Conservation (phyloP, 1,139 yeast species). For the Zygotorulaspora mrakii region DNA sequence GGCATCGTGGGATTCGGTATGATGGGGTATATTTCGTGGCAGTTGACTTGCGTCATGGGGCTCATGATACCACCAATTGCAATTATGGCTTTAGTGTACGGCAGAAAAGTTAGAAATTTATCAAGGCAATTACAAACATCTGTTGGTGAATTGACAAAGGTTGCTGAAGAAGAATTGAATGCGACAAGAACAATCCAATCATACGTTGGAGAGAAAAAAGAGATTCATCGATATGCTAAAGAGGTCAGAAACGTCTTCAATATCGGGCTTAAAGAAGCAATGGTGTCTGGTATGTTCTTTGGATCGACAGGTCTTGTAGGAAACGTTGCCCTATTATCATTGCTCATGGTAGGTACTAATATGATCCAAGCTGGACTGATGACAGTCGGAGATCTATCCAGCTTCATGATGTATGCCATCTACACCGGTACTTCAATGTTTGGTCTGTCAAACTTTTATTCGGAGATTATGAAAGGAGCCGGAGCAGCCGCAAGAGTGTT, state of each 20-base stretch:
- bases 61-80: slow-evolving; percentile 82
- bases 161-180: slow-evolving; percentile 88
- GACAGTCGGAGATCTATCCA: slow-evolving; percentile 84
- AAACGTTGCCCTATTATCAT: slow-evolving; percentile 69
- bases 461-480: slow-evolving; percentile 93
- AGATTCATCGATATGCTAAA: slow-evolving; percentile 56
- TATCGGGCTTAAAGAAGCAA: slow-evolving; percentile 78
- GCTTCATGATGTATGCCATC: slow-evolving; percentile 93
- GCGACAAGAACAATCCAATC: slow-evolving; percentile 85
- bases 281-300: slow-evolving; percentile 69
- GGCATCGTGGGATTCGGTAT: slow-evolving; percentile 81
- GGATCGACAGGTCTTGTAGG: slow-evolving; percentile 84
- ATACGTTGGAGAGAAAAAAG: slow-evolving; percentile 76
- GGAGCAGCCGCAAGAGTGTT: slow-evolving; percentile 94
- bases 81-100: slow-evolving; percentile 74
- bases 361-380: slow-evolving; percentile 70
- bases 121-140: slow-evolving; percentile 80
- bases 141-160: slow-evolving; percentile 82
- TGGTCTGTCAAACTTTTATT: slow-evolving; percentile 86
- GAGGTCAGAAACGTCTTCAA: slow-evolving; percentile 72
- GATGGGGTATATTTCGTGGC: slow-evolving; percentile 87
- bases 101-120: slow-evolving; percentile 69
- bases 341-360: slow-evolving; percentile 75
- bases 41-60: slow-evolving; percentile 75
- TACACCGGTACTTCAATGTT: slow-evolving; percentile 90